Percentiles rank a stretch among this genome's conserved stretches.
These are phyloP conservation scores for Mucor indicus DNA, from an alignment of 371 early-diverging fungal species.

Conservation along the genomic window DNA sequence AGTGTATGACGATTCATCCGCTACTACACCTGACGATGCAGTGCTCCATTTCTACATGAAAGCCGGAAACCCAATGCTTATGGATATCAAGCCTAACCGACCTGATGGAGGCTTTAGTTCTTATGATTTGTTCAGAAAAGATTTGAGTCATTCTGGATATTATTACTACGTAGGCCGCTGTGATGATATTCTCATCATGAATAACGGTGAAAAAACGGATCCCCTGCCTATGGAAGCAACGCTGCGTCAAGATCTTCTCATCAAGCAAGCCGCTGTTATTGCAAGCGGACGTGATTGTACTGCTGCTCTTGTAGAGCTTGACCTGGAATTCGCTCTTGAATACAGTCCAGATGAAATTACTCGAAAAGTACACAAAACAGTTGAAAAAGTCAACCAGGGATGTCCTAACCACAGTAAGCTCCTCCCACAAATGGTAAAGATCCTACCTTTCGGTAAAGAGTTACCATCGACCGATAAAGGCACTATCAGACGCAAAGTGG, in stretches of 20 bases:
- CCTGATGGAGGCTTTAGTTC: slow-evolving; percentile 33
- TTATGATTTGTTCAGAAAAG: slow-evolving; percentile 30
- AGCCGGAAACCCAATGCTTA: slow-evolving; percentile 13
- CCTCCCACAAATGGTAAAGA: slow-evolving; percentile 26
- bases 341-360: slow-evolving; percentile 21
- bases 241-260: slow-evolving; percentile 17
- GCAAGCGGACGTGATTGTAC: slow-evolving; percentile 34
- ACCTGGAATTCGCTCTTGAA: slow-evolving; percentile 13
- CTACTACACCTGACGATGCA: neutral
- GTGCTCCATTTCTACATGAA: slow-evolving; percentile 10
- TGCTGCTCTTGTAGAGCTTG: slow-evolving; percentile 23
- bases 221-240: slow-evolving; percentile 38
- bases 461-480: slow-evolving; percentile 20
- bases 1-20: neutral
- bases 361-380: slow-evolving; percentile 18
- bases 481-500: slow-evolving; percentile 18
- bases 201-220: slow-evolving; percentile 47
- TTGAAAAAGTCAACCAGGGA: slow-evolving; percentile 28
- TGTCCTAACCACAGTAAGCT: slow-evolving; percentile 38
- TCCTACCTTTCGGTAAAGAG: slow-evolving; percentile 6
- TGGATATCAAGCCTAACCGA: slow-evolving; percentile 19
- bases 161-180: slow-evolving; percentile 30
- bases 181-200: slow-evolving; percentile 37
- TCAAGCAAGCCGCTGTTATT: slow-evolving; percentile 26
- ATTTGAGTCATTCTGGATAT: slow-evolving; percentile 15